These are phyloP conservation scores for Pleodorina starrii DNA, from an alignment of 139 green algal genomes.

Conservation along the genomic window DNA sequence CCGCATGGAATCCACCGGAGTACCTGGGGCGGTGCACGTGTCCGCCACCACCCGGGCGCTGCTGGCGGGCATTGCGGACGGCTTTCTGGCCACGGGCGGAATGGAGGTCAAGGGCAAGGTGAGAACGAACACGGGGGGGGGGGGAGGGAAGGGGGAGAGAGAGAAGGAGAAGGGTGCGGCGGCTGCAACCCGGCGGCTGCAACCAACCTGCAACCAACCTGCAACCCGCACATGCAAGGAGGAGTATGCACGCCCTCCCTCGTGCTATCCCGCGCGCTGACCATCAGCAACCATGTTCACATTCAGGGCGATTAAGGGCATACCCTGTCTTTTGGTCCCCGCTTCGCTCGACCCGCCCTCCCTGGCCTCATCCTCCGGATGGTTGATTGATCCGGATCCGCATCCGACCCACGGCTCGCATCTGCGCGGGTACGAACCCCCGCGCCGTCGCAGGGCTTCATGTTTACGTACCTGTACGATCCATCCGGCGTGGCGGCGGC, in stretches of 20 bases:
- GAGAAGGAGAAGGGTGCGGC: not conserved
- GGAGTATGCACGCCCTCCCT: no score
- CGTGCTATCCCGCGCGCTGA: no score
- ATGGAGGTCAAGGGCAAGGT: conserved; percentile 37
- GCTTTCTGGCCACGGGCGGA: conserved; percentile 10
- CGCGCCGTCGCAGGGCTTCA: conserved; percentile 1
- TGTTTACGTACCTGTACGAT: conserved; percentile 43
- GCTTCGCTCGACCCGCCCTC: no score
- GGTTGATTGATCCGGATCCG: no score
- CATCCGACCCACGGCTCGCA: no score
- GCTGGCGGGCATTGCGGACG: not conserved
- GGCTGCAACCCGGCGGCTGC: not conserved
- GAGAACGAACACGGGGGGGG: not conserved
- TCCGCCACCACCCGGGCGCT: conserved; percentile 20
- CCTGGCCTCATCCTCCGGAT: no score
- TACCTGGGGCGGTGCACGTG: conserved; percentile 34
- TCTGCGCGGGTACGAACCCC: not conserved
- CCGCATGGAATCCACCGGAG: conserved; percentile 54
- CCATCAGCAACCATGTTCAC: no score
- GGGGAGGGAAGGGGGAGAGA: not conserved
- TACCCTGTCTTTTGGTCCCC: no score
- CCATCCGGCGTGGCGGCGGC: not conserved
- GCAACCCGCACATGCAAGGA: not conserved
- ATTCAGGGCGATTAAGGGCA: no score
- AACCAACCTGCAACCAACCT: not conserved